Base-by-base conservation (phyloP, 306 rosid species). In the Delonix regia region DNA sequence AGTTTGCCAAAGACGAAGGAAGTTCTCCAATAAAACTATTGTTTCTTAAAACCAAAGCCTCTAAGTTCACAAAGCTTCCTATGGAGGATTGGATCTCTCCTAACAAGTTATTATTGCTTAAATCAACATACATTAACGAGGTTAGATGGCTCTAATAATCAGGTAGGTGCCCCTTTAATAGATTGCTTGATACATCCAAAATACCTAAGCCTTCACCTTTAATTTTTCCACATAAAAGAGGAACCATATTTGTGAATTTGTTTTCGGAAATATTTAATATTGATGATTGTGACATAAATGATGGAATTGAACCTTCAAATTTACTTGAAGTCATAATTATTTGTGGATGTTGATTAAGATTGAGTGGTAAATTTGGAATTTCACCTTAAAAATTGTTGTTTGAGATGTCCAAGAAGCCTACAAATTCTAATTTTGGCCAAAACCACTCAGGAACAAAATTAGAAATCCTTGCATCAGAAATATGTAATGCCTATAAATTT, bases 291-390 rank as follows among this genome's bases (percentile, higher is more conserved):
- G 1, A 0, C 4, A 67, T 13, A 67, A 6, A 44, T 22, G 73
- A 8, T 13, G 73, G 73, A 42, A 67, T 1, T 42, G 55, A 7
- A 0, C 55, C 36, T 41, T 67, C 36, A 24, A 67, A 67, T 1
- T 67, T 44, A 6, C 42, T 67, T 42, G 38, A 42, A 4, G 9
- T 11, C 7, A 67, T 13, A 67, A 1, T 0, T 12, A 66, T 9
- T 1, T 0, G 0, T 19, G 30, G n/a, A 0, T 1, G 0, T 1
- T 9, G 0, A 39, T 41, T 19, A 2, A 39, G 1, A 10, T 38
- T 66, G 49, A 39, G 10, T 4, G 71, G 51, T 21, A 66, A 19
- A 6, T 66, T 66, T 38, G 71, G 30, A 55, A 55, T 55, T 55
- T 55, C 0, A 9, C 61, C 61, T 0, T 21, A 0, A 55, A 55